Conservation (phyloP, 2,329 filamentous ascomycete genomes). For the Thielaviopsis ethacetica region DNA sequence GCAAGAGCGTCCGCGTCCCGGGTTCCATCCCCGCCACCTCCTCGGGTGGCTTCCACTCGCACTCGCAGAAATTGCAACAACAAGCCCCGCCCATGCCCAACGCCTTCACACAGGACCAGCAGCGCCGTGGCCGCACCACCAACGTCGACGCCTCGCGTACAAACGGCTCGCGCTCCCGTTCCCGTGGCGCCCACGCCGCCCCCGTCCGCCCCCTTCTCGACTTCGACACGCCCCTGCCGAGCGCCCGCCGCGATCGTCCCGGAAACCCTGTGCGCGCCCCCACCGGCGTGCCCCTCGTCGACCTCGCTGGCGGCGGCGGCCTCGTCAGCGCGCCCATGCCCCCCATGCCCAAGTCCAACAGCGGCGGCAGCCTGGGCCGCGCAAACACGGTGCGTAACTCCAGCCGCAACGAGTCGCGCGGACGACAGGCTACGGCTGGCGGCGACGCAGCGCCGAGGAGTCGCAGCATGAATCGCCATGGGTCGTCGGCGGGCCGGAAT, state of each 20-base stretch:
- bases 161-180: slow-evolving; percentile 13
- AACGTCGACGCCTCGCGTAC: not conserved
- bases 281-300: slow-evolving; percentile 28
- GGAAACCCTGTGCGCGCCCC: slow-evolving; percentile 30
- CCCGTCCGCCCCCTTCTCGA: slow-evolving; percentile 35
- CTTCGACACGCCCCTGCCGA: slow-evolving; percentile 42
- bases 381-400: slow-evolving; percentile 8
- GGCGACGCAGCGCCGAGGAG: not conserved
- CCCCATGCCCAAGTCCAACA: not conserved
- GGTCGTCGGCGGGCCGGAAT: too few species aligned
- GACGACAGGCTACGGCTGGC: not conserved
- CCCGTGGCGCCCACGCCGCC: slow-evolving; percentile 16
- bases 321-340: too few species aligned
- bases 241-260: slow-evolving; percentile 39
- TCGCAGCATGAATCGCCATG: not conserved
- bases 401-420: slow-evolving; percentile 1
- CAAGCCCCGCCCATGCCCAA: slow-evolving; percentile 1
- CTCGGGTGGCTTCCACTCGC: slow-evolving; percentile 6
- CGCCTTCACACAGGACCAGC: slow-evolving; percentile 9
- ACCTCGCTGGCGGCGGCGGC: slow-evolving; percentile 21
- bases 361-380: slow-evolving; percentile 5
- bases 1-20: slow-evolving; percentile 1
- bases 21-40: not conserved
- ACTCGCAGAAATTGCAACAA: slow-evolving; percentile 5
- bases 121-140: slow-evolving; percentile 6